Base-by-base conservation (phyloP, 495 filamentous ascomycete genomes). In the Baudoinia panamericana region DNA sequence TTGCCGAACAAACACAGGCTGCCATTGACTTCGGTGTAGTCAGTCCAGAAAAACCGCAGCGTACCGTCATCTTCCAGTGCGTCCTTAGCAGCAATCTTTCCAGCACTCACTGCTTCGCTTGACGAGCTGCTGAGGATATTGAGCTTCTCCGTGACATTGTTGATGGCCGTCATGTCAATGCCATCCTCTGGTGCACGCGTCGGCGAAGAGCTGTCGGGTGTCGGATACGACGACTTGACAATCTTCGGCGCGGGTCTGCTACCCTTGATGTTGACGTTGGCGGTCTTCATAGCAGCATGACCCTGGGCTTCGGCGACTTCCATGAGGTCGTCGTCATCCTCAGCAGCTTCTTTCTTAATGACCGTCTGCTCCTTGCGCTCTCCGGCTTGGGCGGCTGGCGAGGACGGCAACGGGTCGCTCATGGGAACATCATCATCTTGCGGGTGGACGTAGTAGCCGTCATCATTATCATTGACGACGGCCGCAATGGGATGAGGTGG, bases 1-100 rank as follows among this genome's bases (percentile, higher is more conserved):
- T 97, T 97, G 36, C 90, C 90, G 61, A 96, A 97, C 25, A 97
- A 70, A 58, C 85, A 94, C 2, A 97, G 65, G 48, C 76, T 84
- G 29, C 88, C 92, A 55, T 88, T 85, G 58, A 95, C 66, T 56
- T 97, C 90, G 0, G 84, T 85, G 51, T 92, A 96, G 56, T 97
- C 90, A 10, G 85, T 75, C 90, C 90, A 97, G 63, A 94, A 97
- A 67, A 97, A 80, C 50, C 78, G 80, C 13, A 97, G 65, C 51
- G 80, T 88, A 17, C 92, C 90, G 55, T 97, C 86, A 48, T 80
- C 75, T 55, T 96, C 90, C 22, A 90, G 70, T 13, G 82, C 84
- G 56, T 90, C 79, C 45, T 79, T 71, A 15, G 83, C 68, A 30
- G 76, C 72, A 15, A 93, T 60, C 58, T 95, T 97, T 7, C 86